These are phyloP conservation scores for Fusarium tricinctum DNA, from an alignment of 2,329 filamentous ascomycete genomes.

Conservation along the genomic window DNA sequence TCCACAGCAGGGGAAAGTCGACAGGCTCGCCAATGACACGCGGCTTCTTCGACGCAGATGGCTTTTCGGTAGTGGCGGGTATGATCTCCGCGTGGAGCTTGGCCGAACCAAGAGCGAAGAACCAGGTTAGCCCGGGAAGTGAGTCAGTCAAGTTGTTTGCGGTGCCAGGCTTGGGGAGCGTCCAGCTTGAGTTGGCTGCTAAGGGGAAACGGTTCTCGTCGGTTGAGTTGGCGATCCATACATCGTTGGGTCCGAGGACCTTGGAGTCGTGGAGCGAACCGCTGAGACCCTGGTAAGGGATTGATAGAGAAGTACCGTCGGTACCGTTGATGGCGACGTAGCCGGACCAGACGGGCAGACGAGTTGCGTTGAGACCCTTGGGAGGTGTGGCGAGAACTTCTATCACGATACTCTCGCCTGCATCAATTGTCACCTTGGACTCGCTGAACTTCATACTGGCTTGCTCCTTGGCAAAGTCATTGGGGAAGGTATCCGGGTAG, in stretches of 20 bases:
- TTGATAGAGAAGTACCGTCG: constrained; percentile 54
- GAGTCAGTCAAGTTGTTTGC: constrained; percentile 47
- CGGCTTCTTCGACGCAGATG: constrained; percentile 49
- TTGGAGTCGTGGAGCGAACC: constrained; percentile 53
- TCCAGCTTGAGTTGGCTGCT: constrained; percentile 56
- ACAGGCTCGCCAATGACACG: constrained; percentile 60
- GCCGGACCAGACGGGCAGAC: constrained; percentile 60
- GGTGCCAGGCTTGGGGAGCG: constrained; percentile 58
- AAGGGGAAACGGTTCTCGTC: constrained; percentile 51
- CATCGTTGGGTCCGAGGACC: constrained; percentile 45
- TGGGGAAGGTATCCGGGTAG: constrained; percentile 61
- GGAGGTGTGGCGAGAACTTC: constrained; percentile 62
- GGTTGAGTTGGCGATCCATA: constrained; percentile 53
- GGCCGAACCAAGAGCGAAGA: constrained; percentile 62
- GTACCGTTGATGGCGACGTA: constrained; percentile 59
- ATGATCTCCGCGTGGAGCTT: constrained; percentile 62
- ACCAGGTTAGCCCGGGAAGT: constrained; percentile 58
- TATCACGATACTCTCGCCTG: constrained; percentile 60
- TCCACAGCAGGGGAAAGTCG: constrained; percentile 57
- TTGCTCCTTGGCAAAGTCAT: constrained; percentile 57
- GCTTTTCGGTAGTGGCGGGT: constrained; percentile 48
- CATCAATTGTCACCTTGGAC: constrained; percentile 60
- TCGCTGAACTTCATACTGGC: constrained; percentile 61
- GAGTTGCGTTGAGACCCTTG: constrained; percentile 51
- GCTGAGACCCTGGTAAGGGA: constrained; percentile 60